Conservation (phyloP, 148 eudicot genomes). For the Fagopyrum homotropicum region DNA sequence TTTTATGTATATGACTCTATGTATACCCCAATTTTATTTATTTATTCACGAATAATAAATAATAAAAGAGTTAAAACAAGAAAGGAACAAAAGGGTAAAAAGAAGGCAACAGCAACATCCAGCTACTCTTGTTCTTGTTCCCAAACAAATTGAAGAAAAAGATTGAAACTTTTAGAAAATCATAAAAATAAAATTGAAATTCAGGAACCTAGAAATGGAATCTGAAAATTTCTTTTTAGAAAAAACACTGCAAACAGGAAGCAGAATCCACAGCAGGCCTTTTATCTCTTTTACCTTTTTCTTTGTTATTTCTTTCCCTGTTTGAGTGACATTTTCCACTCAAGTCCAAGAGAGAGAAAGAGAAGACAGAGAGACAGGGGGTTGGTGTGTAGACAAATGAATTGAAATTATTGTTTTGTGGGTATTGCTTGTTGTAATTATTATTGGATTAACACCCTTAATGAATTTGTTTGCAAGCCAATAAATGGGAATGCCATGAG, state of each 20-base stretch:
- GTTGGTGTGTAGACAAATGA: slow-evolving; percentile 9
- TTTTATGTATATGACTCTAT: background rate
- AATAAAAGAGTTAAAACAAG: background rate
- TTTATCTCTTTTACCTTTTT: background rate
- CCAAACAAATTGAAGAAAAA: background rate
- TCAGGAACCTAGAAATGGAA: background rate
- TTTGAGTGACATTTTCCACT: background rate
- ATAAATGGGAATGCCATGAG: background rate
- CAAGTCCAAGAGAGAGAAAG: background rate
- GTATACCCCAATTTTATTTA: background rate
- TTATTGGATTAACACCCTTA: slow-evolving; percentile 1
- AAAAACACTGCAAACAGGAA: background rate
- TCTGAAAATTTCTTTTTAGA: background rate
- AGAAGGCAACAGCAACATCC: slow-evolving; percentile 11
- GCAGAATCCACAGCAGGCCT: slow-evolving; percentile 3
- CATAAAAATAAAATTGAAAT: background rate
- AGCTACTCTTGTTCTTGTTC: slow-evolving; percentile 2
- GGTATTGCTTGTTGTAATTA: slow-evolving; percentile 9
- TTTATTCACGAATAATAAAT: background rate
- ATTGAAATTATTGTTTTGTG: slow-evolving; percentile 5
- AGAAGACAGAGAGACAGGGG: slow-evolving; percentile 1
- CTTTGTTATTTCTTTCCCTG: too few relatives aligned
- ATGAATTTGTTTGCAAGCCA: slow-evolving; percentile 13
- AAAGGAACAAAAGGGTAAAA: slow-evolving; percentile 12
- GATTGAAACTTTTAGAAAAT: background rate